Evolutionary conservation across 2,329 filamentous ascomycete genomes (phyloP).

Genomic region (Lecanosticta acicola): DNA sequence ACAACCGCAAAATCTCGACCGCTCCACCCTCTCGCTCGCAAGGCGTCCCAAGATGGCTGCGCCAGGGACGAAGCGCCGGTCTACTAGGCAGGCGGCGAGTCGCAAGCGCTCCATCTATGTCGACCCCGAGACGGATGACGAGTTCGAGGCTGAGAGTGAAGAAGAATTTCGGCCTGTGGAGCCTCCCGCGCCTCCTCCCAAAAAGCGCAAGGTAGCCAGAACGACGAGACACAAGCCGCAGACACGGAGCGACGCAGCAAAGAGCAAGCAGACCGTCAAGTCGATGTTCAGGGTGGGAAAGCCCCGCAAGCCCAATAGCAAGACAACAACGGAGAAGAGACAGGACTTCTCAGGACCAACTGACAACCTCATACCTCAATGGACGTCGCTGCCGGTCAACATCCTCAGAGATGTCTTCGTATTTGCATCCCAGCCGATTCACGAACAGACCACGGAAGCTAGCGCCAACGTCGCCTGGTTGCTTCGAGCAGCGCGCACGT

Average conservation of each 20-base stretch:
- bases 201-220: conserved; percentile 20
- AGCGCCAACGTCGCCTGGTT: conserved; percentile 31
- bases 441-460: conserved; percentile 18
- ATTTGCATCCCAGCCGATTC: conserved; percentile 28
- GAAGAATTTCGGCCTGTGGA: conserved; percentile 17
- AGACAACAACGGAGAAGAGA: conserved; percentile 13
- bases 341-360: conserved; percentile 28
- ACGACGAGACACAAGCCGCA: conserved; percentile 18
- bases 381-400: conserved; percentile 31
- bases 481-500: conserved; percentile 29
- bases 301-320: conserved; percentile 22
- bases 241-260: conserved; percentile 22
- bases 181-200: conserved; percentile 14
- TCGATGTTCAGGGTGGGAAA: conserved; percentile 19
- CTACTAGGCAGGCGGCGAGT: conserved; percentile 28
- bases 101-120: conserved; percentile 32
- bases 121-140: conserved; percentile 35
- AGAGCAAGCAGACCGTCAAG: conserved; percentile 13
- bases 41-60: not conserved
- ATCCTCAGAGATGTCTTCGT: conserved; percentile 33
- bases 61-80: conserved; percentile 30
- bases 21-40: not conserved
- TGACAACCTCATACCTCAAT: conserved; percentile 31
- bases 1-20: not conserved
- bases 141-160: conserved; percentile 27